Evolutionary conservation across 2,329 filamentous ascomycete genomes (phyloP).

Genomic region (Helminthosporium solani): DNA sequence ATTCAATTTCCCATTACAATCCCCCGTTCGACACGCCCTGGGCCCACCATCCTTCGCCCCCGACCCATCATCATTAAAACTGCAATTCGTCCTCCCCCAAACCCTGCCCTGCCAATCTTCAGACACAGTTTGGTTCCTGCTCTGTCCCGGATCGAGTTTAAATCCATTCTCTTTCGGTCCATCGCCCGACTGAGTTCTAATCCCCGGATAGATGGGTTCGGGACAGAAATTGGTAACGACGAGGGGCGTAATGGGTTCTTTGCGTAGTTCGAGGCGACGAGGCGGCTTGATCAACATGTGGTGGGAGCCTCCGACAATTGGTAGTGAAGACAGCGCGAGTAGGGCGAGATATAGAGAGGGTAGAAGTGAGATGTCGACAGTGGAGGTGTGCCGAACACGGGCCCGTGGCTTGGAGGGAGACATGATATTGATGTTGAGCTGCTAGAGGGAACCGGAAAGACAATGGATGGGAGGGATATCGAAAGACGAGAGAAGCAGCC

Average conservation of each 20-base stretch:
- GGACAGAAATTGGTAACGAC: constrained; percentile 71
- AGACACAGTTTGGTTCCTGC: constrained; percentile 64
- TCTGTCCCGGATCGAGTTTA: constrained; percentile 60
- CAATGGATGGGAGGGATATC: not conserved
- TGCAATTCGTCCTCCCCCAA: constrained; percentile 84
- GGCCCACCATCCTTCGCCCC: constrained; percentile 50
- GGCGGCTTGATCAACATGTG: constrained; percentile 37
- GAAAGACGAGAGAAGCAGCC: constrained; percentile 11
- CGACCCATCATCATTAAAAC: constrained; percentile 65
- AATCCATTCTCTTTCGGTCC: constrained; percentile 70
- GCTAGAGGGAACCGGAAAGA: constrained; percentile 2
- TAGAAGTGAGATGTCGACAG: constrained; percentile 5
- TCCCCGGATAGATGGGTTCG: constrained; percentile 72
- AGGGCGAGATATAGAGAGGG: constrained; percentile 24
- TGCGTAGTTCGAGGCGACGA: constrained; percentile 29
- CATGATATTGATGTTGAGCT: constrained; percentile 24
- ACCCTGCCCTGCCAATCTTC: constrained; percentile 77
- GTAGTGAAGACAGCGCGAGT: constrained; percentile 21
- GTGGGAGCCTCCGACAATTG: constrained; percentile 29
- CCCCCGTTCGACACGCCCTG: constrained; percentile 69
- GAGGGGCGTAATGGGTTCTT: constrained; percentile 53
- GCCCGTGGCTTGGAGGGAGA: constrained; percentile 9
- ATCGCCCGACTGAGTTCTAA: constrained; percentile 70
- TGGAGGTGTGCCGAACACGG: constrained; percentile 6
- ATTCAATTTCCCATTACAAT: constrained; percentile 69